Conservation (phyloP, 345 rosid species). For the Citrus sp. region DNA sequence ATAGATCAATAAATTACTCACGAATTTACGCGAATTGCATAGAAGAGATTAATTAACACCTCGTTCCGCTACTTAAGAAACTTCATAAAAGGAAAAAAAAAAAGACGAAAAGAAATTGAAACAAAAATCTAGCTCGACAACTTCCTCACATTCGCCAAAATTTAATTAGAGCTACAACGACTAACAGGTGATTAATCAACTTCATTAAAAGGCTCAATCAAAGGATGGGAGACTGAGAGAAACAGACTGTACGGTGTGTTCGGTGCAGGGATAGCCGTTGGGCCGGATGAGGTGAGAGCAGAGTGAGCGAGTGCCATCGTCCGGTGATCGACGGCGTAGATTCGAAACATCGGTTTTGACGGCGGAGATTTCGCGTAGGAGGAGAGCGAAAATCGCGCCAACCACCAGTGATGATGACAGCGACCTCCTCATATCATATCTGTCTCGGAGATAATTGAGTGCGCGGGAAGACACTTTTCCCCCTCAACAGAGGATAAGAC, state of each 20-base stretch:
- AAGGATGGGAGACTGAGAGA: constrained; percentile 8
- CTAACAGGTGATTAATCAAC: neutral
- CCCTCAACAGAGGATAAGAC: too few species aligned
- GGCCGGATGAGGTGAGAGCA: constrained; percentile 61
- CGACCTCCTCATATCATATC: constrained; percentile 1
- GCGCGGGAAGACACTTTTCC: neutral
- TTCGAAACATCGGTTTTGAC: constrained; percentile 4
- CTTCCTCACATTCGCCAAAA: neutral
- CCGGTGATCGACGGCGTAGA: constrained; percentile 29
- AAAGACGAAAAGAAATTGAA: neutral
- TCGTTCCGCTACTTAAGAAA: neutral
- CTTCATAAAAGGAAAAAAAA: neutral
- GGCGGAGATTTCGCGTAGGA: constrained; percentile 7
- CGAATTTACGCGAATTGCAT: neutral
- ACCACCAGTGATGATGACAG: neutral
- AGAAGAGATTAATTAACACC: too few species aligned
- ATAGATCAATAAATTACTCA: neutral
- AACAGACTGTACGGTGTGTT: constrained; percentile 57
- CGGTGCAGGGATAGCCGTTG: constrained; percentile 73
- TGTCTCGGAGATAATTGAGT: neutral
- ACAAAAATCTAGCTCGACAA: neutral
- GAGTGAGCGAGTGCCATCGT: constrained; percentile 28
- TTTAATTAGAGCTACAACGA: too few species aligned
- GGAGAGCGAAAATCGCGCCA: constrained; percentile 2
- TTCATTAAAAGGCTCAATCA: neutral